Conservation (phyloP, 352 stramenopile genomes). For the Globisporangium nodosum region DNA sequence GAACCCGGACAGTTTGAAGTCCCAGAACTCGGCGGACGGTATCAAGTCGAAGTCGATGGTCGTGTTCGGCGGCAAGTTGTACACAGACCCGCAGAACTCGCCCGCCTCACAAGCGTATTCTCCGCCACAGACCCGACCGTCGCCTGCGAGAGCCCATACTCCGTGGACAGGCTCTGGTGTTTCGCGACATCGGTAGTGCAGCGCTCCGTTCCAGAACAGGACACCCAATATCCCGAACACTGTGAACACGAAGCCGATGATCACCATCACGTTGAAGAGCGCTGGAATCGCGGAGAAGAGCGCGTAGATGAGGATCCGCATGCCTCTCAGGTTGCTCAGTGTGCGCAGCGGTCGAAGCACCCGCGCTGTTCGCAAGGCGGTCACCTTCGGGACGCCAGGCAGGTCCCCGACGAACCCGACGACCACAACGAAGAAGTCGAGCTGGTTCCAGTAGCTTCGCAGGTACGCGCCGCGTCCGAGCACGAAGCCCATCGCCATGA, state of each 20-base stretch:
- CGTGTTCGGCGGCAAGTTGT: conserved; percentile 19
- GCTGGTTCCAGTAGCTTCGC: conserved; percentile 71
- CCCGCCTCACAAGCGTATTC: conserved; percentile 21
- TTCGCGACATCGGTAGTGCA: conserved; percentile 42
- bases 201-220: conserved; percentile 47
- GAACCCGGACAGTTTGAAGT: conserved; percentile 78
- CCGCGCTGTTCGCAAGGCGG: conserved; percentile 26
- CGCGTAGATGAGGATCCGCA: conserved; percentile 49
- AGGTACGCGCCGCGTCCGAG: conserved; percentile 56
- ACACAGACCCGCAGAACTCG: conserved; percentile 42
- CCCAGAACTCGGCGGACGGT: conserved; percentile 43
- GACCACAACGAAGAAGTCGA: conserved; percentile 86
- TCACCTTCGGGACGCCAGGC: conserved; percentile 33
- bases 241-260: conserved; percentile 61
- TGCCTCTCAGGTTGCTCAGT: conserved; percentile 35
- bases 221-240: conserved; percentile 70
- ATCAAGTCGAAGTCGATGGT: conserved; percentile 25
- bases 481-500: conserved; percentile 68
- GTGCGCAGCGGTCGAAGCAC: conserved; percentile 62
- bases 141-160: conserved; percentile 22
- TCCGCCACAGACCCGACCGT: conserved; percentile 28
- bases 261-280: conserved; percentile 64
- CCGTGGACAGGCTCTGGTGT: conserved; percentile 48
- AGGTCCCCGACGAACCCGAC: conserved; percentile 32
- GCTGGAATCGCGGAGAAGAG: conserved; percentile 49